Base-by-base conservation (phyloP, 768 basidiomycete species). In the Suillus discolor region DNA sequence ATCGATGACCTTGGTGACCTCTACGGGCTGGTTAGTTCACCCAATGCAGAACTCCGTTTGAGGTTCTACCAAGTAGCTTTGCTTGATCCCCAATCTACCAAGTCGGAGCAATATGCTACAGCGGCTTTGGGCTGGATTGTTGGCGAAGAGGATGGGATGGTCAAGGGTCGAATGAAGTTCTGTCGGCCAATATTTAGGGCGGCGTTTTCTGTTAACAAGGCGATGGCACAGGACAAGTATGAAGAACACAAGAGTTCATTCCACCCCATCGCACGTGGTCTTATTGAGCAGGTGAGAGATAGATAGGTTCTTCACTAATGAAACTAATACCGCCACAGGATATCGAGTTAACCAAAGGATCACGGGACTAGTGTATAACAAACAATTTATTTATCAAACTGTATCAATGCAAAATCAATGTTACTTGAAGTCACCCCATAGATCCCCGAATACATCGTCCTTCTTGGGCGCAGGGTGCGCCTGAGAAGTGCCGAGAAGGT, bases 141-240 rank as follows among this genome's bases (percentile, higher is more conserved):
- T 16, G 92, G 89, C 2, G 78, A 72, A n/a, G 59, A 57, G 16
- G 80, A 88, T 68, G 87, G 85, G 1, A 77, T 85, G 34, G 79
- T 94, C 64, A 90, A 91, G 71, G 92, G 92, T 13, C 82, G 92
- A 41, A 93, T 93, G 92, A 93, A 94, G 73, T 93, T 93, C 79
- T 93, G 92, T 75, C 77, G 92, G 57, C 89, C 90, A 0, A 77
- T 86, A 6, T 87, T 93, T 72, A 77, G 85, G 42, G 85, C 79
- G 0, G 83, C 87, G 23, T 76, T 72, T 38, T 81, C 82, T 65
- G 88, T 88, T 25, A 80, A 93, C 70, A 71, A 73, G 57, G 70
- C 71, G 42, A 75, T 92, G 36, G 90, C 92, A 3, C 73, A 81
- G 55, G 69, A 77, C 39, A 80, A 78, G 38, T 94, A 87, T 74